Evolutionary conservation across 2,329 filamentous ascomycete genomes (phyloP).

Genomic region (Fulvia fulva): DNA sequence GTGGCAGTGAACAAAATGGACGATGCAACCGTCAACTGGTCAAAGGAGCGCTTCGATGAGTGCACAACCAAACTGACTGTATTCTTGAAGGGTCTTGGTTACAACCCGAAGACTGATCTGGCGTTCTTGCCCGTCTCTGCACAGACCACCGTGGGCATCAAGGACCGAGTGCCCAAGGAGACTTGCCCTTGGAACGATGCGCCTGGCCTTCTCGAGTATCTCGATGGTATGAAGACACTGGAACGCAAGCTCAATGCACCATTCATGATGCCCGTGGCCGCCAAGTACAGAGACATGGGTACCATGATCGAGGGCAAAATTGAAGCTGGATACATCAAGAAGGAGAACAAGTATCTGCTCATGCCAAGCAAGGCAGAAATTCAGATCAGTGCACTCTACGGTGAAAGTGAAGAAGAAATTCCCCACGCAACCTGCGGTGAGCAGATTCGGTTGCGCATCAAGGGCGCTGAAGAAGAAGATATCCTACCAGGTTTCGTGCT

Average conservation of each 20-base stretch:
- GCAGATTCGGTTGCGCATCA: constrained; percentile 85
- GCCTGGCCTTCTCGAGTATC: constrained; percentile 87
- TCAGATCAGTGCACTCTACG: constrained; percentile 80
- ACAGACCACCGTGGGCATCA: constrained; percentile 80
- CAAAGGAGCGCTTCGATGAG: constrained; percentile 85
- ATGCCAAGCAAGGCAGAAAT: constrained; percentile 90
- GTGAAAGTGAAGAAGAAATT: constrained; percentile 94
- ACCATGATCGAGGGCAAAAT: constrained; percentile 98
- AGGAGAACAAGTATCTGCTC: constrained; percentile 79
- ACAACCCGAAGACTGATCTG: constrained; percentile 89
- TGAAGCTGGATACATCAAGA: constrained; percentile 90
- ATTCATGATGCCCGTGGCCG: constrained; percentile 98
- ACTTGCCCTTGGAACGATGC: constrained; percentile 80
- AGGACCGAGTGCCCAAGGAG: constrained; percentile 75
- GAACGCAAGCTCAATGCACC: constrained; percentile 96
- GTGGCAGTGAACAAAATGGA: constrained; percentile 99
- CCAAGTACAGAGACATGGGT: constrained; percentile 95
- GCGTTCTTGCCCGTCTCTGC: constrained; percentile 96
- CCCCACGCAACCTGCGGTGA: constrained; percentile 80
- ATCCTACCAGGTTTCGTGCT: constrained; percentile 93
- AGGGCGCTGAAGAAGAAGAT: constrained; percentile 96
- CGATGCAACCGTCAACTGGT: constrained; percentile 94
- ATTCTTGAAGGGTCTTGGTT: constrained; percentile 89
- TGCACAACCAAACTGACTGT: constrained; percentile 82
- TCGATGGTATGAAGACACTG: constrained; percentile 88